Evolutionary conservation across 768 basidiomycete species (phyloP).

Genomic region (Boletus insuetus): DNA sequence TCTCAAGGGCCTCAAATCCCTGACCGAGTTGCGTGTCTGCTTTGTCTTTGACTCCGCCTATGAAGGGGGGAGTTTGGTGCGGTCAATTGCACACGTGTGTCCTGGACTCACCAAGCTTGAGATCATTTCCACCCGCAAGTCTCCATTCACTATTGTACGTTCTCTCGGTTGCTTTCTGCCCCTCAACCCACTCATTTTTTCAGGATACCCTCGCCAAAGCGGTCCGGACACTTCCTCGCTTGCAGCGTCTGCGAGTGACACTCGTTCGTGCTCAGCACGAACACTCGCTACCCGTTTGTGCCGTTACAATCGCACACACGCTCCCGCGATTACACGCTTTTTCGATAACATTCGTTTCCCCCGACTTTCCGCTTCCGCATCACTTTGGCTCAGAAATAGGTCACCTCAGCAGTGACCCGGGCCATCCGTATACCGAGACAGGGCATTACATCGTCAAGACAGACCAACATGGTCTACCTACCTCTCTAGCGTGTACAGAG

Average conservation of each 20-base stretch:
- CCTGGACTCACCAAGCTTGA: conserved; percentile 63
- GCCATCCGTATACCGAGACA: conserved; percentile 31
- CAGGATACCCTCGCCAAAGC: conserved; percentile 52
- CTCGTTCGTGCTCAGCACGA: conserved; percentile 69
- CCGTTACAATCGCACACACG: conserved; percentile 56
- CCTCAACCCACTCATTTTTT: not conserved
- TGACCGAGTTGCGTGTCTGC: conserved; percentile 58
- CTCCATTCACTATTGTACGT: conserved; percentile 70
- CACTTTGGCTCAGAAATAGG: conserved; percentile 44
- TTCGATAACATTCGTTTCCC: conserved; percentile 62
- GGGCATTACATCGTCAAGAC: conserved; percentile 58
- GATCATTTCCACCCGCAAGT: conserved; percentile 62
- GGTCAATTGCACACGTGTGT: conserved; percentile 63
- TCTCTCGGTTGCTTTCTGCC: not conserved
- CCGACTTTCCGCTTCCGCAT: conserved; percentile 49
- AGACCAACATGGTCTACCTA: conserved; percentile 65
- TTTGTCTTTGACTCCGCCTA: conserved; percentile 74
- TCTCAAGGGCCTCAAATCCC: conserved; percentile 52
- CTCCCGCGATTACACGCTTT: conserved; percentile 69
- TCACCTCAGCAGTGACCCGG: conserved; percentile 29
- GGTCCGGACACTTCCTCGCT: conserved; percentile 58
- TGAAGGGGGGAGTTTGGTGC: conserved; percentile 67
- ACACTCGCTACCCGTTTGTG: conserved; percentile 55
- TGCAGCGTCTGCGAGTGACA: conserved; percentile 60
- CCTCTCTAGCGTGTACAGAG: conserved; percentile 51